phyloP scores from a whole-genome alignment of 768 basidiomycete species.

The Suillus bovinus region DNA sequence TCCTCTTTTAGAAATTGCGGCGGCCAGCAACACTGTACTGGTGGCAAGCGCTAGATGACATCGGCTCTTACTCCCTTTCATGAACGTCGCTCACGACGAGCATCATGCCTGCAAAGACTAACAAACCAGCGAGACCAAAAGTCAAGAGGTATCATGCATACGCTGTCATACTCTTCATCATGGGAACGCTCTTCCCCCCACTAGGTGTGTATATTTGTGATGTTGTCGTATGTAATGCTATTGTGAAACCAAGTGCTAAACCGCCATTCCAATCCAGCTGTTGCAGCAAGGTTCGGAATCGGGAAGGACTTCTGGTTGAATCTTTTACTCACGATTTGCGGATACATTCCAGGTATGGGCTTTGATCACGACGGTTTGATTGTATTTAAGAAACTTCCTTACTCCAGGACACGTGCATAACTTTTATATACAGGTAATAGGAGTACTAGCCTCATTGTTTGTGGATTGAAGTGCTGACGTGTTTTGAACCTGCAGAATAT shows the following conservation, averaged over 20 bases:
- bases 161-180: constrained; percentile 75
- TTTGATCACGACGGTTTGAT: neutral
- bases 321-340: constrained; percentile 81
- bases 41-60: neutral
- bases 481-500: constrained; percentile 62
- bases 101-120: constrained; percentile 39
- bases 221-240: neutral
- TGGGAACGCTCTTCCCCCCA: constrained; percentile 90
- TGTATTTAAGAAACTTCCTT: constrained; percentile 10
- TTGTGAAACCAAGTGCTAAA: constrained; percentile 1
- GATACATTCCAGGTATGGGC: constrained; percentile 79
- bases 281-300: constrained; percentile 90
- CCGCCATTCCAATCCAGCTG: constrained; percentile 52
- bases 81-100: constrained; percentile 11
- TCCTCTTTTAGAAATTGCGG: neutral
- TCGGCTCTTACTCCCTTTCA: neutral
- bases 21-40: neutral
- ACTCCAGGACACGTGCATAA: constrained; percentile 83
- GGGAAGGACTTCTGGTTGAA: constrained; percentile 93
- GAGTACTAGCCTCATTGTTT: constrained; percentile 6
- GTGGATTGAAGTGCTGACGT: constrained; percentile 8
- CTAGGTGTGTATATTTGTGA: constrained; percentile 57
- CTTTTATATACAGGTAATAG: constrained; percentile 80
- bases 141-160: constrained; percentile 75
- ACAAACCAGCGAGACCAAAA: constrained; percentile 61